Percentiles rank a stretch among this genome's conserved stretches.
phyloP scores from a whole-genome alignment of 345 rosid species.

The Arabis alpina region DNA sequence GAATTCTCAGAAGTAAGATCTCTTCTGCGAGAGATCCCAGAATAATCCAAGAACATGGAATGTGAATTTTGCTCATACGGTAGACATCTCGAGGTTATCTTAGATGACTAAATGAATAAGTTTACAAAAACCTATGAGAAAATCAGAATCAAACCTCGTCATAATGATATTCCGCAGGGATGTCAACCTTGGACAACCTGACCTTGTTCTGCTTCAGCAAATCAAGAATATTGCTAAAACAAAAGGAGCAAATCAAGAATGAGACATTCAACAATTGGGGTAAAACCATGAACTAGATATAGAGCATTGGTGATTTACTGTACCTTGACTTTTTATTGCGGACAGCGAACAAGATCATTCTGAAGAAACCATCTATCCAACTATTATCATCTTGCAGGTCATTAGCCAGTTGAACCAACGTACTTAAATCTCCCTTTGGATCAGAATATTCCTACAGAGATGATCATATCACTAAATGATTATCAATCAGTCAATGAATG shows the following conservation, averaged over 20 bases:
- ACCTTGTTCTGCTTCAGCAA: slow-evolving; percentile 64
- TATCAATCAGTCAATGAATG: background rate
- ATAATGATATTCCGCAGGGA: slow-evolving; percentile 53
- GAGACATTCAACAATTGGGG: slow-evolving; percentile 14
- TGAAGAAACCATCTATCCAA: slow-evolving; percentile 75
- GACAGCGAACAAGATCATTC: slow-evolving; percentile 57
- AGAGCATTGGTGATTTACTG: slow-evolving; percentile 13
- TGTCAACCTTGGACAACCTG: slow-evolving; percentile 49
- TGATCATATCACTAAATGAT: background rate
- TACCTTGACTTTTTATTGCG: slow-evolving; percentile 64
- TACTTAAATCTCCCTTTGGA: slow-evolving; percentile 53
- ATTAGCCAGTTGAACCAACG: slow-evolving; percentile 58
- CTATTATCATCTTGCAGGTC: slow-evolving; percentile 53
- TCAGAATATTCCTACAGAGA: slow-evolving; percentile 55
- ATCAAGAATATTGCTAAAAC: slow-evolving; percentile 57
- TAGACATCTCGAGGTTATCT: slow-evolving; percentile 14
- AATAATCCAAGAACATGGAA: slow-evolving; percentile 17
- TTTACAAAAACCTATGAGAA: slow-evolving; percentile 6
- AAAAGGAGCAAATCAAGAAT: slow-evolving; percentile 33
- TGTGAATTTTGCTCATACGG: slow-evolving; percentile 6
- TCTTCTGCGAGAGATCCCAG: no score
- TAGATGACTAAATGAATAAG: slow-evolving; percentile 18
- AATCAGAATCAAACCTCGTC: slow-evolving; percentile 64
- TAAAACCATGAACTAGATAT: background rate
- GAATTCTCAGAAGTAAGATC: background rate